Conservation (phyloP, 2,329 filamentous ascomycete species). For the Cladosporium sp. region DNA sequence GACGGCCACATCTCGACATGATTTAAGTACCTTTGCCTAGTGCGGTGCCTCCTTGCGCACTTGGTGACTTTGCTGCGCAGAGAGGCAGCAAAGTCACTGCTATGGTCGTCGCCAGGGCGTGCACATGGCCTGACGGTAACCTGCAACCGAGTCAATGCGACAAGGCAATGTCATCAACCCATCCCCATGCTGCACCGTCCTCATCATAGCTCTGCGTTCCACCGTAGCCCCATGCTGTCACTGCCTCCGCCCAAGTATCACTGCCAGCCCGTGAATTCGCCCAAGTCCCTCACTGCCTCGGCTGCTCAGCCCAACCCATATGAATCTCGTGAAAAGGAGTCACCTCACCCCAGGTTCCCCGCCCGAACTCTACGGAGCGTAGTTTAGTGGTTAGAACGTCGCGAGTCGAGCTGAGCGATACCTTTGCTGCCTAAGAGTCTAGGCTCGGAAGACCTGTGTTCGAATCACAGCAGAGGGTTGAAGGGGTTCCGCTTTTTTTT, state of each 20-base stretch:
- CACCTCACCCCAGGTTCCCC: background rate
- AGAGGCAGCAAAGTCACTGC: too few species aligned
- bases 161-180: too few species aligned
- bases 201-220: too few species aligned
- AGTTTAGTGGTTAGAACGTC: slow-evolving; percentile 9
- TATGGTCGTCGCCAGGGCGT: too few species aligned
- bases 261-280: too few species aligned
- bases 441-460: slow-evolving; percentile 1
- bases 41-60: too few species aligned
- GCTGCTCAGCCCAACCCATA: background rate
- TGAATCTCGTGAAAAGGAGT: background rate
- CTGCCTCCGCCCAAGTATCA: too few species aligned
- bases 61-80: too few species aligned
- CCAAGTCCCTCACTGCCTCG: background rate
- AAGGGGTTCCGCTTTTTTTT: background rate
- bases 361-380: background rate
- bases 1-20: background rate
- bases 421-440: background rate
- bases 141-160: too few species aligned
- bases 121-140: too few species aligned
- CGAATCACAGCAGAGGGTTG: background rate
- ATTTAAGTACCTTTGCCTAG: background rate
- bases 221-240: too few species aligned
- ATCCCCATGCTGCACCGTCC: too few species aligned
- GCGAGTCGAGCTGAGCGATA: background rate